Conservation (phyloP, 2,329 filamentous ascomycete species). For the Trichoderma polysporum region DNA sequence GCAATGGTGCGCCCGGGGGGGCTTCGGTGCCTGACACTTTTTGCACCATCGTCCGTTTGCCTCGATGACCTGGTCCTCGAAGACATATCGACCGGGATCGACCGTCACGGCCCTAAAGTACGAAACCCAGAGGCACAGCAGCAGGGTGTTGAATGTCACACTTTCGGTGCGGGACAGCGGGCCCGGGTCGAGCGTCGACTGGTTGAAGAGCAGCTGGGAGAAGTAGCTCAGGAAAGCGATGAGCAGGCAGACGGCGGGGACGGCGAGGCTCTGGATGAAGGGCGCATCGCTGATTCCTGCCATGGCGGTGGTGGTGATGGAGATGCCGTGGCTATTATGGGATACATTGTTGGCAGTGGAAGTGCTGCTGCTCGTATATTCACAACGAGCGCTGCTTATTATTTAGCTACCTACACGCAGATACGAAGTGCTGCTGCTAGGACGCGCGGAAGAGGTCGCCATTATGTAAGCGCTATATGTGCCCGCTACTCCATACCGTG, state of each 20-base stretch:
- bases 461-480: conserved; percentile 12
- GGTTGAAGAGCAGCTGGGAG: conserved; percentile 68
- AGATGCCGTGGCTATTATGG: neutral
- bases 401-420: too few species aligned
- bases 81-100: conserved; percentile 56
- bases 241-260: conserved; percentile 66
- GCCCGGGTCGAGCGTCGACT: conserved; percentile 56
- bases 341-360: neutral
- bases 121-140: conserved; percentile 64
- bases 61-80: conserved; percentile 39
- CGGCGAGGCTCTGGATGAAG: conserved; percentile 56
- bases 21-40: conserved; percentile 73
- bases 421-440: neutral
- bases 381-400: neutral
- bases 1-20: conserved; percentile 79
- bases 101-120: conserved; percentile 63
- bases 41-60: conserved; percentile 62
- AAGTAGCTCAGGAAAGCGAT: conserved; percentile 70
- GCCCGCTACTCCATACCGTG: too few species aligned
- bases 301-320: conserved; percentile 32
- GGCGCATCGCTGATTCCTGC: conserved; percentile 44
- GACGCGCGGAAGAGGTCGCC: neutral
- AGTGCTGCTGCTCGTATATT: neutral
- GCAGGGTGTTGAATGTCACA: conserved; percentile 63
- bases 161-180: conserved; percentile 59